phyloP scores from a whole-genome alignment of 176 grass and related monocot species.

The Pontederia crassipes region DNA sequence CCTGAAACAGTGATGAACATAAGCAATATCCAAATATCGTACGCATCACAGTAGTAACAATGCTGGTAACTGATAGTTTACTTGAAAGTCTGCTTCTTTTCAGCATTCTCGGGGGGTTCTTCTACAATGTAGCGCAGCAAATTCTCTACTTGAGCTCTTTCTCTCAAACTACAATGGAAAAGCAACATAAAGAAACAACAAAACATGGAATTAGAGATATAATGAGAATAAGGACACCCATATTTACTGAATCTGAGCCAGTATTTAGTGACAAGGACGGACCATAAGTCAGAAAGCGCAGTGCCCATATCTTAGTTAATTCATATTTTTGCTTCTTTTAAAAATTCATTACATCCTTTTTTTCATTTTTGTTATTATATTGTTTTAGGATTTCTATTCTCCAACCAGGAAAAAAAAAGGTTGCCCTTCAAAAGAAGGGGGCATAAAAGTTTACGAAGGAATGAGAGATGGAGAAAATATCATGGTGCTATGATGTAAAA shows the following conservation, averaged over 20 bases:
- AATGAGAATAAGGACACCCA: not conserved
- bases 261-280: not conserved
- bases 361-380: too few species aligned
- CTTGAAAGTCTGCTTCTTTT: conserved; percentile 87
- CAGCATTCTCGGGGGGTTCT: conserved; percentile 65
- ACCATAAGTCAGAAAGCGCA: not conserved
- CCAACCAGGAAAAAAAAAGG: too few species aligned
- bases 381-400: too few species aligned
- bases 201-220: not conserved
- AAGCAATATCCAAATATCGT: not conserved
- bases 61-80: conserved; percentile 15
- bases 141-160: conserved; percentile 71
- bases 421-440: too few species aligned
- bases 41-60: conserved; percentile 7
- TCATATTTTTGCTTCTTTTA: too few species aligned
- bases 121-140: conserved; percentile 79
- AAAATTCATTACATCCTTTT: too few species aligned
- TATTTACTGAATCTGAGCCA: not conserved
- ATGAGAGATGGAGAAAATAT: too few species aligned
- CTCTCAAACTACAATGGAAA: conserved; percentile 46
- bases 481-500: too few species aligned
- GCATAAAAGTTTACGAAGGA: too few species aligned
- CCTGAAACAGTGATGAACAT: conserved; percentile 31
- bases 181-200: conserved; percentile 15
- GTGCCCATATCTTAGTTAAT: not conserved